Percentiles rank a stretch among this genome's conserved stretches.
Evolutionary conservation across 108 stramenopile genomes (phyloP).

Genomic region (Schizochytrium sp.): DNA sequence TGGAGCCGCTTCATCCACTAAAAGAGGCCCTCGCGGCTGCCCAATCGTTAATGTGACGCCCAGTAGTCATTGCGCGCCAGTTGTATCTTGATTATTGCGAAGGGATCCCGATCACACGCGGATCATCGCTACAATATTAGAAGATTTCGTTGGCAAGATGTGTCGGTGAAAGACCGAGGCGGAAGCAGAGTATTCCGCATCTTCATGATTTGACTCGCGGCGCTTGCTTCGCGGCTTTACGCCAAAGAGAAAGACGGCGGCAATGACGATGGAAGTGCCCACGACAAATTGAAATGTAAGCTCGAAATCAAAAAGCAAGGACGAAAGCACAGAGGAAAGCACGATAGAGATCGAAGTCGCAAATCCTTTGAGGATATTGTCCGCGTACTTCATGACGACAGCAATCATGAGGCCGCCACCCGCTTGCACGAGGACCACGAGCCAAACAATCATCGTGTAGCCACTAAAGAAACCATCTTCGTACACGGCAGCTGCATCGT

Average conservation of each 20-base stretch:
- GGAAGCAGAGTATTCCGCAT: background rate
- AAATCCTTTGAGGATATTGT: slow-evolving; percentile 53
- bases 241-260: background rate
- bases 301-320: slow-evolving; percentile 25
- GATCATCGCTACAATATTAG: background rate
- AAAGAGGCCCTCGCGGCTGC: too few relatives aligned
- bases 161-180: background rate
- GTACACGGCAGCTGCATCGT: background rate
- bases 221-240: background rate
- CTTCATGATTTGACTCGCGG: background rate
- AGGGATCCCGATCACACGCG: background rate
- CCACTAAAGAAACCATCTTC: slow-evolving; percentile 27
- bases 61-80: background rate
- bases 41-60: background rate
- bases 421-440: slow-evolving; percentile 39
- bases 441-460: slow-evolving; percentile 42
- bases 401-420: slow-evolving; percentile 48
- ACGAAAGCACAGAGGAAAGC: slow-evolving; percentile 26
- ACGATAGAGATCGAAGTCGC: slow-evolving; percentile 50
- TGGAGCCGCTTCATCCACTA: too few relatives aligned
- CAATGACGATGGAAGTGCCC: background rate
- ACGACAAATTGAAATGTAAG: background rate
- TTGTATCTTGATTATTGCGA: background rate
- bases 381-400: slow-evolving; percentile 54
- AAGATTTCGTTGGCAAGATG: background rate